A percentile compares a stretch with the other conserved stretches of the same genome.
Evolutionary conservation across 139 green algal species (phyloP).

Genomic region (Trebouxia sp.): DNA sequence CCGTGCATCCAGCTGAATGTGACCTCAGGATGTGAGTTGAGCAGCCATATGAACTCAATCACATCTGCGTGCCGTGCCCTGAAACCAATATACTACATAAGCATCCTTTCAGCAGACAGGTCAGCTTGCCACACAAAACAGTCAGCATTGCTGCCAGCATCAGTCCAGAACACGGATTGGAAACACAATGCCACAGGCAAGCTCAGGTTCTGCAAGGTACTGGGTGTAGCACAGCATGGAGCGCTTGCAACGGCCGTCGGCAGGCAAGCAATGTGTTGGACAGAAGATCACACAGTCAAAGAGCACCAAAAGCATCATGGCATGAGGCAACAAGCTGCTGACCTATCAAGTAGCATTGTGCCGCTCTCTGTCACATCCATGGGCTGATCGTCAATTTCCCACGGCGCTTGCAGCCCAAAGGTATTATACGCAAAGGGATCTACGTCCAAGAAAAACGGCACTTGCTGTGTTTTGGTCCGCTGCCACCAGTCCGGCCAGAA

Average conservation of each 20-base stretch:
- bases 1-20: constrained; percentile 11
- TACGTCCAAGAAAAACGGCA: not conserved
- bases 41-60: constrained; percentile 1
- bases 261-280: no score
- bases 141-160: no score
- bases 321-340: not conserved
- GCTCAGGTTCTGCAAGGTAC: no score
- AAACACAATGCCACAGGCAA: no score
- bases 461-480: constrained; percentile 3
- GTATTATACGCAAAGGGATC: constrained; percentile 1
- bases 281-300: no score
- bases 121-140: no score
- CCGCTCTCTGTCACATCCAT: constrained; percentile 10
- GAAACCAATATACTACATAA: no score
- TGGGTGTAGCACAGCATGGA: no score
- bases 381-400: not conserved
- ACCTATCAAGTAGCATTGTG: constrained; percentile 11
- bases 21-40: not conserved
- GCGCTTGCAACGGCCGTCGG: no score
- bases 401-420: constrained; percentile 11
- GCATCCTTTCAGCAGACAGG: no score
- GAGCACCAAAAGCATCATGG: no score
- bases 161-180: no score
- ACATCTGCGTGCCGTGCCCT: constrained; percentile 23
- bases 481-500: constrained; percentile 30